Conservation (phyloP, 2,329 filamentous ascomycete species). For the Beauveria sp. region DNA sequence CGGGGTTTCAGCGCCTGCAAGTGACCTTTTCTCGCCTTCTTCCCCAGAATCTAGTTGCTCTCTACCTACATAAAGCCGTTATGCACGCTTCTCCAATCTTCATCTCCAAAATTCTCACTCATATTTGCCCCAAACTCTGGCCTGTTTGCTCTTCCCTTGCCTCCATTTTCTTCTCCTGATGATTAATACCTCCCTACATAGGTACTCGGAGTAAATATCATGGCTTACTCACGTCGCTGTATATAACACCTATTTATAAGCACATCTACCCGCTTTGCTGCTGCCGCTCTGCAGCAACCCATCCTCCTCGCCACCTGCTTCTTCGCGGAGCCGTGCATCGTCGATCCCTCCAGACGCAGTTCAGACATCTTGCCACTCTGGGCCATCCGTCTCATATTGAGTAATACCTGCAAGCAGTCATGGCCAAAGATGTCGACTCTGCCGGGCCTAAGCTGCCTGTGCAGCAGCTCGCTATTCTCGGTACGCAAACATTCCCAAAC, state of each 20-base stretch:
- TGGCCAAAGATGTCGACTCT: conserved; percentile 9
- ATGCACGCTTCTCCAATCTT: not conserved
- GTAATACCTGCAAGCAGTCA: not conserved
- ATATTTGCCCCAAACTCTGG: not conserved
- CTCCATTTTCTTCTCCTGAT: not conserved
- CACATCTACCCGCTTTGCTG: not conserved
- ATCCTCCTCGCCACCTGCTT: not conserved
- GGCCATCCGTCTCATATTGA: not conserved
- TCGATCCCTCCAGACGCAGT: not conserved
- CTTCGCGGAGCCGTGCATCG: not conserved
- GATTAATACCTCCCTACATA: not conserved
- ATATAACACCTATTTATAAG: not conserved
- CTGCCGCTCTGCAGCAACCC: not conserved
- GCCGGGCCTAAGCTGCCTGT: conserved; percentile 58
- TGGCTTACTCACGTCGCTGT: not conserved
- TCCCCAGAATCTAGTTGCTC: not conserved
- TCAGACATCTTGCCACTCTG: not conserved
- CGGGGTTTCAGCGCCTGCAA: not conserved
- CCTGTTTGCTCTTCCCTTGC: not conserved
- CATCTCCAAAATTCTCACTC: not conserved
- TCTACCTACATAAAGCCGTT: not conserved
- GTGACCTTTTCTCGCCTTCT: not conserved
- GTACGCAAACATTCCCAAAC: conserved; percentile 38
- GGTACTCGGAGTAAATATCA: not conserved
- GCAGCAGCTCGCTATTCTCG: conserved; percentile 70